phyloP scores from a whole-genome alignment of 2,329 filamentous ascomycete species.

The Fusarium fracticaudum region DNA sequence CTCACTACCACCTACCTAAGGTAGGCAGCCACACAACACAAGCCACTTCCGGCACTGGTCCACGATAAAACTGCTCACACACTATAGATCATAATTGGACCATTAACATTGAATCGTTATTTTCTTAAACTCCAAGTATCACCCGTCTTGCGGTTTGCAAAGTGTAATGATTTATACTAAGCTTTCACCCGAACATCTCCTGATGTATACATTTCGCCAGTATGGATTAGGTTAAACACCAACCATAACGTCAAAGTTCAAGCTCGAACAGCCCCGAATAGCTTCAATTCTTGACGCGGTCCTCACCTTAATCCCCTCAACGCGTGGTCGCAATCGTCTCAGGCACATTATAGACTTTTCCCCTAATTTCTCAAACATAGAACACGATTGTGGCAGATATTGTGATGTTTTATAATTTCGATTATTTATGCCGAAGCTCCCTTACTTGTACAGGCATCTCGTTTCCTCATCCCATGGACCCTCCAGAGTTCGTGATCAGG shows the following conservation, averaged over 20 bases:
- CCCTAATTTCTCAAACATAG: neutral
- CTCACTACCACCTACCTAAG: neutral
- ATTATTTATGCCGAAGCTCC: conserved; percentile 35
- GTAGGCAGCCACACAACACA: neutral
- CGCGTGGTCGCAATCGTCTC: neutral
- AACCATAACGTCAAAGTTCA: neutral
- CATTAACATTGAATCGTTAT: neutral
- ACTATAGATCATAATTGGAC: neutral
- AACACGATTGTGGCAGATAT: neutral
- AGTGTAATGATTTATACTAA: neutral
- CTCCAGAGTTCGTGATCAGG: conserved; percentile 37
- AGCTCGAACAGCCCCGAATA: neutral
- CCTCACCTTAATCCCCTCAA: neutral
- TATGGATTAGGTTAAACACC: neutral
- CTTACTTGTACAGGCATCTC: conserved; percentile 46
- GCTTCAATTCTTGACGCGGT: conserved; percentile 5
- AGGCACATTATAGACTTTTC: neutral
- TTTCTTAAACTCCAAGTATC: neutral
- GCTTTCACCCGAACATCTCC: neutral
- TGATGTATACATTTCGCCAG: neutral
- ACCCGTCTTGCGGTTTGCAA: neutral
- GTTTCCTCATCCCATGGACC: conserved; percentile 42
- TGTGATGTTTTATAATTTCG: conserved; percentile 25
- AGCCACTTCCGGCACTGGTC: neutral
- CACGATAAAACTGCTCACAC: neutral